Evolutionary conservation across 1,139 yeast genomes (phyloP).

Genomic region (Dujonia santamariae): DNA sequence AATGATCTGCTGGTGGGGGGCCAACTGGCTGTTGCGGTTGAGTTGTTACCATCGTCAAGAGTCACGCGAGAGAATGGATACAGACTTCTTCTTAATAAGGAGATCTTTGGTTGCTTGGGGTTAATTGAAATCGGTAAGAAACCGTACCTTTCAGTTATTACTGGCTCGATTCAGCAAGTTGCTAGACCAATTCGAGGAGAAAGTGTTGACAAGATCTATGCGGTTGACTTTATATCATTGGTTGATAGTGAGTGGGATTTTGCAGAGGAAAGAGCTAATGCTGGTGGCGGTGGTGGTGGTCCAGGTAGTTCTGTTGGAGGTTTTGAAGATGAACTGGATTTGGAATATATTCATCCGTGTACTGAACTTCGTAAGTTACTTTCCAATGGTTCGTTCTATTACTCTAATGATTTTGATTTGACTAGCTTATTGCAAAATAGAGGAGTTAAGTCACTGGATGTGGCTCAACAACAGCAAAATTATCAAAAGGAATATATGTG

Average conservation of each 20-base stretch:
- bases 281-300: slow-evolving; percentile 12
- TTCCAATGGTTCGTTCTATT: slow-evolving; percentile 87
- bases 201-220: slow-evolving; percentile 72
- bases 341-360: slow-evolving; percentile 71
- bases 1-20: not conserved
- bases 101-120: slow-evolving; percentile 82
- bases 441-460: slow-evolving; percentile 56
- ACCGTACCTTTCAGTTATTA: slow-evolving; percentile 74
- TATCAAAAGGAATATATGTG: slow-evolving; percentile 89
- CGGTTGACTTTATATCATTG: slow-evolving; percentile 83
- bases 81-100: slow-evolving; percentile 49
- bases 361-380: slow-evolving; percentile 71
- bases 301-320: slow-evolving; percentile 17
- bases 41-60: slow-evolving; percentile 40
- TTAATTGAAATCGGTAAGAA: slow-evolving; percentile 66
- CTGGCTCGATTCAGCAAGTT: slow-evolving; percentile 67
- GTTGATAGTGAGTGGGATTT: slow-evolving; percentile 78
- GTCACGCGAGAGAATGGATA: slow-evolving; percentile 41
- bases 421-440: slow-evolving; percentile 78
- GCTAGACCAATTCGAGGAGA: slow-evolving; percentile 83
- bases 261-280: slow-evolving; percentile 54
- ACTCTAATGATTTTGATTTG: slow-evolving; percentile 86
- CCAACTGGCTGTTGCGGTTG: slow-evolving; percentile 48
- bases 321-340: slow-evolving; percentile 14
- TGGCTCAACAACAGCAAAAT: slow-evolving; percentile 10